Evolutionary conservation across 345 rosid genomes (phyloP).

Genomic region (Rhizophora apiculata): DNA sequence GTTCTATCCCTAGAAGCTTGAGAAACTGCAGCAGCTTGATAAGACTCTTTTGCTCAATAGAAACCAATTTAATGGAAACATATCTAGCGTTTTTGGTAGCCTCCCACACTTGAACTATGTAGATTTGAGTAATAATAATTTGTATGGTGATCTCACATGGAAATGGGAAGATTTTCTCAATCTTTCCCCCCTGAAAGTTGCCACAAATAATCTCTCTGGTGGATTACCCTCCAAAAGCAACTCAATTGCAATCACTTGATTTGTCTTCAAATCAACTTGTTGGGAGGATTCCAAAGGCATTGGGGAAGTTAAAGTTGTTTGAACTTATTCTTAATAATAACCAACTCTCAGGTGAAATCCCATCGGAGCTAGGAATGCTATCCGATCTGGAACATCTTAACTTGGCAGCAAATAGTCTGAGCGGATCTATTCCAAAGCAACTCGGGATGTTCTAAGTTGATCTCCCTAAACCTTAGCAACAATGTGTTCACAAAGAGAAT

Average conservation of each 20-base stretch:
- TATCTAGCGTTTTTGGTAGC: slow-evolving; percentile 25
- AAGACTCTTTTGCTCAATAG: slow-evolving; percentile 26
- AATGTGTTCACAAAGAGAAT: not conserved
- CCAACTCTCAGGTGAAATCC: slow-evolving; percentile 21
- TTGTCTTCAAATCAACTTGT: slow-evolving; percentile 10
- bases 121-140: slow-evolving; percentile 32
- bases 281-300: slow-evolving; percentile 12
- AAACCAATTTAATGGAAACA: slow-evolving; percentile 31
- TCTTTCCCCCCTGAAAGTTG: slow-evolving; percentile 21
- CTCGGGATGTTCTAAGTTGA: not conserved
- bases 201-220: slow-evolving; percentile 24
- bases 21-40: slow-evolving; percentile 30
- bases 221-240: slow-evolving; percentile 23
- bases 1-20: slow-evolving; percentile 28
- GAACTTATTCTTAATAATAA: slow-evolving; percentile 4
- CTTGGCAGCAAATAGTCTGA: slow-evolving; percentile 18
- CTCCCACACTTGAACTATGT: slow-evolving; percentile 23
- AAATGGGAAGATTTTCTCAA: slow-evolving; percentile 29
- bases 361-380: slow-evolving; percentile 23
- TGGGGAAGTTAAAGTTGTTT: slow-evolving; percentile 2
- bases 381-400: slow-evolving; percentile 16
- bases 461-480: not conserved
- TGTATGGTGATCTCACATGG: slow-evolving; percentile 30
- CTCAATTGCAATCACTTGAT: slow-evolving; percentile 13
- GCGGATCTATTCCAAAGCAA: slow-evolving; percentile 25